These are phyloP conservation scores for Cercospora zeae-maydis DNA, from an alignment of 2,329 filamentous ascomycete genomes.

Conservation along the genomic window DNA sequence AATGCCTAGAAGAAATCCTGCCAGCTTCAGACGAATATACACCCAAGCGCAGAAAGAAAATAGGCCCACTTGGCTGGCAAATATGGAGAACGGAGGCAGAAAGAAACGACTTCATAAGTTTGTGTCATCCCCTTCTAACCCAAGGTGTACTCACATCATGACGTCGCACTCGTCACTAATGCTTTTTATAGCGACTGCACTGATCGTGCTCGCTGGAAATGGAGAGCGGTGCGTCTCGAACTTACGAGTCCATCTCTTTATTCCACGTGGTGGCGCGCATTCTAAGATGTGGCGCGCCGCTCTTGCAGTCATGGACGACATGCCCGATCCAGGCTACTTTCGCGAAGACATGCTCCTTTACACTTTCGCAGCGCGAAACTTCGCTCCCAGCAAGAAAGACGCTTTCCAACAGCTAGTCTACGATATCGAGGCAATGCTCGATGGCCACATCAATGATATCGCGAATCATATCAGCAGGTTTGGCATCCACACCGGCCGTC, in stretches of 20 bases:
- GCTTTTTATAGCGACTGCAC: constrained; percentile 1
- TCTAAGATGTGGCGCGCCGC: constrained; percentile 10
- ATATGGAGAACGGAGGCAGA: constrained; percentile 16
- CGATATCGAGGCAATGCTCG: constrained; percentile 14
- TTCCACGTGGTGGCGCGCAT: constrained; percentile 1
- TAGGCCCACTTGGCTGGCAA: constrained; percentile 8
- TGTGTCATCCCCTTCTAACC: not conserved
- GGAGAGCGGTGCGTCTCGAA: constrained; percentile 10
- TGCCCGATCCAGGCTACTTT: not conserved
- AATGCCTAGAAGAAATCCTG: constrained; percentile 9
- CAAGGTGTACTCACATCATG: not conserved
- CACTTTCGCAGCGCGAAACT: constrained; percentile 5
- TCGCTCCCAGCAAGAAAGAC: not conserved
- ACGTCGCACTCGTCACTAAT: not conserved
- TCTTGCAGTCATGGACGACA: constrained; percentile 15
- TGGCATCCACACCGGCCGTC: not conserved
- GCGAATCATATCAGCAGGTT: constrained; percentile 6
- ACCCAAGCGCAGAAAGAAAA: not conserved
- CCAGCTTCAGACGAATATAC: constrained; percentile 10
- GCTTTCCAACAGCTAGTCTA: constrained; percentile 15
- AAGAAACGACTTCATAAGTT: constrained; percentile 21
- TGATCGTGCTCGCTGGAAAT: constrained; percentile 22
- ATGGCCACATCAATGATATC: not conserved
- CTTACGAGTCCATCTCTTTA: constrained; percentile 14
- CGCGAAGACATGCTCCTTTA: constrained; percentile 1